A percentile compares a stretch with the other conserved stretches of the same genome.
These are phyloP conservation scores for Emergomyces africanus DNA, from an alignment of 2,329 filamentous ascomycete genomes.

Conservation along the genomic window DNA sequence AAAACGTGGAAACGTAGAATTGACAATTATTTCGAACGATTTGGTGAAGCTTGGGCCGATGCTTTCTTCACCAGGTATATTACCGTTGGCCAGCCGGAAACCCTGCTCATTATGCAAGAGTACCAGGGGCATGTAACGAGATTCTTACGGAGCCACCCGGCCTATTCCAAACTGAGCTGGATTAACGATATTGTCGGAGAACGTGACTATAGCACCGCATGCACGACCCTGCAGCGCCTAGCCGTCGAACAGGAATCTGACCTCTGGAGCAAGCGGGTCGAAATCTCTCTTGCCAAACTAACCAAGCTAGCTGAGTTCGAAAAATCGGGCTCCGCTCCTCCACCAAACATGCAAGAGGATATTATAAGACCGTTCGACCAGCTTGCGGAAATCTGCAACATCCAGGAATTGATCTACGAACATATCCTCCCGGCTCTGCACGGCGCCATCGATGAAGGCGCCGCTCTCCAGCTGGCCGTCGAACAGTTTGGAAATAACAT, in stretches of 20 bases:
- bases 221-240: constrained; percentile 55
- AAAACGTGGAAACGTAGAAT: constrained; percentile 21
- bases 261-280: constrained; percentile 86
- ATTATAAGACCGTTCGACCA: constrained; percentile 46
- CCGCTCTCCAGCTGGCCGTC: constrained; percentile 63
- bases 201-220: constrained; percentile 60
- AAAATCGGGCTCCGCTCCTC: constrained; percentile 11
- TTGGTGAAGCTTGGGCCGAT: constrained; percentile 41
- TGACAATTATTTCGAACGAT: constrained; percentile 37
- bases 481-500: constrained; percentile 47
- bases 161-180: constrained; percentile 73
- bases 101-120: constrained; percentile 56
- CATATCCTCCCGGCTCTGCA: constrained; percentile 55
- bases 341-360: constrained; percentile 29
- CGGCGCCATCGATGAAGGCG: constrained; percentile 64
- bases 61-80: constrained; percentile 74
- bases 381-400: constrained; percentile 54
- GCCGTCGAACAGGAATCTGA: constrained; percentile 62
- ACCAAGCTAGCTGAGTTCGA: constrained; percentile 53
- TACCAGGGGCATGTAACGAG: constrained; percentile 61
- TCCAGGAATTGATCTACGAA: constrained; percentile 70
- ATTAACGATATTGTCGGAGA: constrained; percentile 81
- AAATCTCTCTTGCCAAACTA: constrained; percentile 80
- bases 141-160: constrained; percentile 60
- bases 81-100: constrained; percentile 49